Evolutionary conservation across 2,329 filamentous ascomycete species (phyloP), one percentile per base, ranked within the genome.

Genomic region (Zymoseptoria brevis): DNA sequence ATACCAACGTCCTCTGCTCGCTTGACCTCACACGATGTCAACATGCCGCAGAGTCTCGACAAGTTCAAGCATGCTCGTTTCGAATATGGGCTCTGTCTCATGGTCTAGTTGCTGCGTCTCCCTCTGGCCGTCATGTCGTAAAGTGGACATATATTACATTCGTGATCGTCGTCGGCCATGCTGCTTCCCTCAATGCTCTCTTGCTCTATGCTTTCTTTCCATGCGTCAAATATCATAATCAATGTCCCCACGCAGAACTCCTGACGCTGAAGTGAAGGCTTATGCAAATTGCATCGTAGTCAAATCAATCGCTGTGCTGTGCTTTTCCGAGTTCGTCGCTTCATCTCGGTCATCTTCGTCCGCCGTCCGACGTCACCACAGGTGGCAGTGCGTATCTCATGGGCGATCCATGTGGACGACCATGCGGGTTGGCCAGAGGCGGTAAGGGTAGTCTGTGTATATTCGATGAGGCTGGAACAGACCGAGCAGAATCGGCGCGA

Each of bases 401-500:
- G 19, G 60, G 61, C 2, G 62, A 58, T 8, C 54, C 53, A 6
- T 56, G 41, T 4, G 62, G 62, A 8, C 61, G 59, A 24, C 66
- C 63, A 4, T 66, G 65, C 50, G 70, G 60, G 29, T 71, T 65
- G 50, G 65, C 59, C 13, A 72, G 58, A 4, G 69, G 67, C 16
- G 70, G 69, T 16, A 71, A 61, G 19, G 67, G 60, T 49, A 60
- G 60, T 54, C 67, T 59, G 52, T 57, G 50, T 52, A 66, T 41
- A 11, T 58, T 41, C 16, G 60, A 56, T 29, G 65, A 50, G 16
- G 60, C 56, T 7, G 68, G 63, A 9, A 70, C 64, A 5, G 67
- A 68, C 19, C 70, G 65, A 19, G 69, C 70, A 57, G 68, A 71
- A 60, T 73, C 71, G 8, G 70, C 70, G 50, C 71, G 58, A 19